These are phyloP conservation scores for Penicillium concentricum DNA, from an alignment of 2,329 filamentous ascomycete species.

Conservation along the genomic window DNA sequence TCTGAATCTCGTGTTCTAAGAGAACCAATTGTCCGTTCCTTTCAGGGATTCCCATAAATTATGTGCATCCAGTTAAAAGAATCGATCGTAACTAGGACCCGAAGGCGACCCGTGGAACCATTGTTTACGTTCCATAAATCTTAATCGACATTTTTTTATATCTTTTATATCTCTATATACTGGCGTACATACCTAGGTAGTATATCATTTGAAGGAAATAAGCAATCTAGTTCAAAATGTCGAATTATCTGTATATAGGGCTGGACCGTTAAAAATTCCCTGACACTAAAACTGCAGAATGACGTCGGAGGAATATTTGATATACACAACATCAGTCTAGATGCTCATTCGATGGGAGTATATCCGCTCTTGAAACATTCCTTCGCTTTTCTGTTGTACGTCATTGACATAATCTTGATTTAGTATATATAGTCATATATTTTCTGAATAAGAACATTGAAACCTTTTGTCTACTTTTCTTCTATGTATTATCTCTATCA, in stretches of 20 bases:
- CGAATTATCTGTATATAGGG: background rate
- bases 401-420: background rate
- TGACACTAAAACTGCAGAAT: slow-evolving; percentile 10
- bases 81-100: background rate
- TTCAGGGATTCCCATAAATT: slow-evolving; percentile 15
- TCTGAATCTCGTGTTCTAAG: slow-evolving; percentile 7
- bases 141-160: background rate
- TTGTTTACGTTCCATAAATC: slow-evolving; percentile 8
- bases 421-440: slow-evolving; percentile 7
- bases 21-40: slow-evolving; percentile 1
- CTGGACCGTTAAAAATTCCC: background rate
- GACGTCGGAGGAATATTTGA: slow-evolving; percentile 11
- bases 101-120: slow-evolving; percentile 9
- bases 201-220: too few relatives aligned
- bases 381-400: background rate
- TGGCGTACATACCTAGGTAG: too few relatives aligned
- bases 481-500: background rate
- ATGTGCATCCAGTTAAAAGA: slow-evolving; percentile 14
- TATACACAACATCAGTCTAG: background rate
- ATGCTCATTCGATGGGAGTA: slow-evolving; percentile 7
- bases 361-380: background rate
- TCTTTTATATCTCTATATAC: too few relatives aligned
- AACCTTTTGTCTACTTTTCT: background rate
- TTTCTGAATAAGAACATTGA: too few relatives aligned
- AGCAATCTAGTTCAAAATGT: background rate